Percentiles rank a stretch among this genome's conserved stretches.
phyloP scores from a whole-genome alignment of 345 rosid genomes.

The Mercurialis annua region DNA sequence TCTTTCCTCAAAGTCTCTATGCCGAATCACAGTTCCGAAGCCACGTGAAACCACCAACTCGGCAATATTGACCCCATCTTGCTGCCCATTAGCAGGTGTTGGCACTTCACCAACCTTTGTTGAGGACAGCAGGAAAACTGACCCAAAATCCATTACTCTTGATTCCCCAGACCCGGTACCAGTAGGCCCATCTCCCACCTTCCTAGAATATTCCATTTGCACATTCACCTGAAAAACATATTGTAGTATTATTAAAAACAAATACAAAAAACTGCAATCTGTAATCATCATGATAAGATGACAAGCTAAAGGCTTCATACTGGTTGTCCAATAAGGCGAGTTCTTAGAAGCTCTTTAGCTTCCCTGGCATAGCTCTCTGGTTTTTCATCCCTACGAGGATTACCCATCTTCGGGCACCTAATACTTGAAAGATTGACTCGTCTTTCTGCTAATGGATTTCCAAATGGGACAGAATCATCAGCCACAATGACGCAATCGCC shows the following conservation, averaged over 20 bases:
- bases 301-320: conserved; percentile 30
- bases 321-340: conserved; percentile 73
- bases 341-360: conserved; percentile 81
- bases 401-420: conserved; percentile 83
- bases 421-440: conserved; percentile 92
- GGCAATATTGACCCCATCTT: conserved; percentile 66
- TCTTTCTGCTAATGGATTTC: conserved; percentile 80
- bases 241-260: background rate
- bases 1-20: conserved; percentile 96
- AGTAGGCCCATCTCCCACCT: conserved; percentile 61
- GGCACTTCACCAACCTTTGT: conserved; percentile 53
- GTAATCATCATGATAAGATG: background rate
- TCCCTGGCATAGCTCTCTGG: conserved; percentile 94
- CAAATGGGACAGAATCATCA: conserved; percentile 83
- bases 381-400: conserved; percentile 83
- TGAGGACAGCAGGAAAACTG: conserved; percentile 68
- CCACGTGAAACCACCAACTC: conserved; percentile 84
- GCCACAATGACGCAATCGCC: conserved; percentile 93
- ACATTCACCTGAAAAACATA: conserved; percentile 63
- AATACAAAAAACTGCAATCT: too few relatives aligned
- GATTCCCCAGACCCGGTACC: conserved; percentile 57
- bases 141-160: conserved; percentile 94
- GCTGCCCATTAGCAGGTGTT: conserved; percentile 44
- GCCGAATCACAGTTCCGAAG: conserved; percentile 68
- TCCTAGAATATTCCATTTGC: conserved; percentile 95